These are phyloP conservation scores for Cladobotryum mycophilum DNA, from an alignment of 2,329 filamentous ascomycete species.

Conservation along the genomic window DNA sequence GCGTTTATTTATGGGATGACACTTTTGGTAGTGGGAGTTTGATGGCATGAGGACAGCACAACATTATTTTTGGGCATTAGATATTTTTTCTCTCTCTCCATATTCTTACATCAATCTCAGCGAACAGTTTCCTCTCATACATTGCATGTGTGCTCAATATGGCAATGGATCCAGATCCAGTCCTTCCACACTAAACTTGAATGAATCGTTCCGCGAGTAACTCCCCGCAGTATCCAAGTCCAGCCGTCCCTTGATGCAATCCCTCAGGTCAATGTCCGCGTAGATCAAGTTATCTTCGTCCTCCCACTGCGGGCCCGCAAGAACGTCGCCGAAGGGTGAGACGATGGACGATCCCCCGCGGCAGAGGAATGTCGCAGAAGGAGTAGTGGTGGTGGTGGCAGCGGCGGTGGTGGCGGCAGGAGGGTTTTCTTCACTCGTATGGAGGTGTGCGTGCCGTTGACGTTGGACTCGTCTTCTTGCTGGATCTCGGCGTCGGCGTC, in stretches of 20 bases:
- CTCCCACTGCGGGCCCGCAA: slow-evolving; percentile 81
- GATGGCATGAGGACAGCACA: not conserved
- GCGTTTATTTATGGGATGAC: not conserved
- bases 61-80: not conserved
- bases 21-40: not conserved
- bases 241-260: slow-evolving; percentile 73
- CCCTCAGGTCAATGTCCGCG: slow-evolving; percentile 77
- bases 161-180: slow-evolving; percentile 53
- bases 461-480: not conserved
- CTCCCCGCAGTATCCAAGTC: slow-evolving; percentile 81
- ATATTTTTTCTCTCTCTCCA: not conserved
- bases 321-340: slow-evolving; percentile 69
- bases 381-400: not conserved
- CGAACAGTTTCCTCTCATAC: not conserved
- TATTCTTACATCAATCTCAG: not conserved
- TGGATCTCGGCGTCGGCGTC: slow-evolving; percentile 14
- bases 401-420: not conserved
- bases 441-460: not conserved
- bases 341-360: slow-evolving; percentile 80
- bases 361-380: slow-evolving; percentile 45
- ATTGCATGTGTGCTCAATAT: slow-evolving; percentile 31
- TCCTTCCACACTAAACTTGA: slow-evolving; percentile 54
- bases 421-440: not conserved
- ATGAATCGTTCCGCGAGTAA: slow-evolving; percentile 68
- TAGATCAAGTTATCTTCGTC: slow-evolving; percentile 61